Evolutionary conservation across 108 stramenopile species (phyloP).

Genomic region (Discostella stelligeroides): DNA sequence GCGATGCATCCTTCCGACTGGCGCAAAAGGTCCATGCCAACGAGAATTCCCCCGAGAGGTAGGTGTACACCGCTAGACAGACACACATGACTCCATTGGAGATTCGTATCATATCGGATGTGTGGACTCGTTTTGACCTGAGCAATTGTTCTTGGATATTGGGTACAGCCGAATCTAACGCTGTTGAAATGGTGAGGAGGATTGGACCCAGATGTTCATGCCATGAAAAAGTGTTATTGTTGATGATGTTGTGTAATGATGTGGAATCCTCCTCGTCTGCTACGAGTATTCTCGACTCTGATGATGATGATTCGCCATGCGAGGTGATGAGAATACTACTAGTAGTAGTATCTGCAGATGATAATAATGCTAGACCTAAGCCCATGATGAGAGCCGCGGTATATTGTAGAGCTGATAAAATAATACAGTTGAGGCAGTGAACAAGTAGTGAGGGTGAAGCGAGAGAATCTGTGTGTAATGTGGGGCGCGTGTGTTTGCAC

Average conservation of each 20-base stretch:
- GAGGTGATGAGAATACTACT: too few species aligned
- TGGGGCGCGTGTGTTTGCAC: too few species aligned
- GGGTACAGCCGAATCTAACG: slow-evolving; percentile 41
- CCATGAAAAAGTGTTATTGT: neutral
- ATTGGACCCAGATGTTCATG: slow-evolving; percentile 24
- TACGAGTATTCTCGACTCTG: slow-evolving; percentile 3
- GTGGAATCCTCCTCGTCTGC: neutral
- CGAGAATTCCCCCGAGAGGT: slow-evolving; percentile 29
- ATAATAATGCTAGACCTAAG: slow-evolving; percentile 39
- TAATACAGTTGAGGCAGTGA: too few species aligned
- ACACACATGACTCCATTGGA: slow-evolving; percentile 44
- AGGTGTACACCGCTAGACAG: slow-evolving; percentile 30
- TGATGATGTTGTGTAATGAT: too few species aligned
- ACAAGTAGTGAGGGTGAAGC: neutral
- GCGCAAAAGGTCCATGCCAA: slow-evolving; percentile 27
- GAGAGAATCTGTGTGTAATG: too few species aligned
- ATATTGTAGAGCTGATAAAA: slow-evolving; percentile 33
- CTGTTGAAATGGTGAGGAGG: slow-evolving; percentile 31
- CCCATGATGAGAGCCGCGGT: slow-evolving; percentile 48
- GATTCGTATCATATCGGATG: slow-evolving; percentile 38
- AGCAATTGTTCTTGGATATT: slow-evolving; percentile 50
- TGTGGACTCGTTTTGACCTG: slow-evolving; percentile 31
- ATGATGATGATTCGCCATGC: neutral
- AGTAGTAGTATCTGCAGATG: slow-evolving; percentile 24
- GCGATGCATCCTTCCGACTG: slow-evolving; percentile 18